Evolutionary conservation across 306 rosid genomes (phyloP).

Genomic region (Fagus crenata): DNA sequence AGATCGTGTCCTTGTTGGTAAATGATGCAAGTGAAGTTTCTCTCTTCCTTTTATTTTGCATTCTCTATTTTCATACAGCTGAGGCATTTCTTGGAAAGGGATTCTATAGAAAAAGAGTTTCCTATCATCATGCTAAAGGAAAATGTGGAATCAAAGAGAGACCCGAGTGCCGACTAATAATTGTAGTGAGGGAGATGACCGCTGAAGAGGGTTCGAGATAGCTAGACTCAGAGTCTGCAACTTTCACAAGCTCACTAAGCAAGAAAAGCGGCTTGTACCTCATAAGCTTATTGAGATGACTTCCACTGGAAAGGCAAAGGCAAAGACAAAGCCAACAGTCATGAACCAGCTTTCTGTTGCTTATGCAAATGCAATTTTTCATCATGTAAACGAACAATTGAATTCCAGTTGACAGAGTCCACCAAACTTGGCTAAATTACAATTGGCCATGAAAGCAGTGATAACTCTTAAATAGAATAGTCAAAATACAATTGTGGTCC

Average conservation of each 20-base stretch:
- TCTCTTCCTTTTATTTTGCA: background rate
- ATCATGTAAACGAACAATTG: no score
- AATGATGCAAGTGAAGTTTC: conserved; percentile 23
- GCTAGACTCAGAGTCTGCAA: conserved; percentile 80
- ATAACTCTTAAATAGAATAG: no score
- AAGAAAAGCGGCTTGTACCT: conserved; percentile 78
- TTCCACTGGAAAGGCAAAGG: conserved; percentile 80
- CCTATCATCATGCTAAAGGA: conserved; percentile 61
- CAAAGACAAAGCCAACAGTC: conserved; percentile 27
- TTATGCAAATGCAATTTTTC: no score
- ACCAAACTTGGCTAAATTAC: no score
- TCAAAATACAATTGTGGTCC: no score
- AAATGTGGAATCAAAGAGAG: conserved; percentile 46
- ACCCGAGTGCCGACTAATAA: conserved; percentile 80
- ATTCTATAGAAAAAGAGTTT: conserved; percentile 45
- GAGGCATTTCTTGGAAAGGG: conserved; percentile 95
- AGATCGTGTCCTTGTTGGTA: conserved; percentile 89
- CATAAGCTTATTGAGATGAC: conserved; percentile 84
- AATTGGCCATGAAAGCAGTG: no score
- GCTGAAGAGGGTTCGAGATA: conserved; percentile 80
- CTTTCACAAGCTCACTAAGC: conserved; percentile 63
- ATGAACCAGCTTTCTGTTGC: conserved; percentile 21
- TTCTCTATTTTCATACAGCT: conserved; percentile 45
- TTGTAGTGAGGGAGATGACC: conserved; percentile 82
- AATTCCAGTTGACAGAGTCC: no score